phyloP scores from a whole-genome alignment of 2,329 filamentous ascomycete genomes.

The Aspergillus sp. region DNA sequence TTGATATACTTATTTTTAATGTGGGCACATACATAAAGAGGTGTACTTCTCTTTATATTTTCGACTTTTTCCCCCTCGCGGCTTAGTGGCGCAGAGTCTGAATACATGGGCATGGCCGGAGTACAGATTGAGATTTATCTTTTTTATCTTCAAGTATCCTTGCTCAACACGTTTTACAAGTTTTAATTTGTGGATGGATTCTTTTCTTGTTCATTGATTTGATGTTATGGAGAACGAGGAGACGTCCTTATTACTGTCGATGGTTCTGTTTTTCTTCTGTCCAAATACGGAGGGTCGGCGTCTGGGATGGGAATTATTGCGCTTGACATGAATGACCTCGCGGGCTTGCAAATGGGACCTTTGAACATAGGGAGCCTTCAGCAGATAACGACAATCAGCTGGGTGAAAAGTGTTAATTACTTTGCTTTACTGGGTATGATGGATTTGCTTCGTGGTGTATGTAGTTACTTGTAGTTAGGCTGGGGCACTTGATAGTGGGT shows the following conservation, averaged over 20 bases:
- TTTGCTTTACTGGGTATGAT: neutral
- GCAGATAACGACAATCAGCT: slow-evolving; percentile 22
- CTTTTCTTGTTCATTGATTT: slow-evolving; percentile 22
- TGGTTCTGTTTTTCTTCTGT: slow-evolving; percentile 23
- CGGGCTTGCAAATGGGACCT: slow-evolving; percentile 21
- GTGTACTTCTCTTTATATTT: slow-evolving; percentile 24
- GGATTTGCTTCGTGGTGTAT: slow-evolving; percentile 5
- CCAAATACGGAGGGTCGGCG: slow-evolving; percentile 24
- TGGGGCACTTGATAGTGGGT: neutral
- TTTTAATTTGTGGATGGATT: slow-evolving; percentile 14
- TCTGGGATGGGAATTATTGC: slow-evolving; percentile 20
- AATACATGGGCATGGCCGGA: slow-evolving; percentile 20
- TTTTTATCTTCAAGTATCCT: slow-evolving; percentile 11
- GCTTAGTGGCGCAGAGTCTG: slow-evolving; percentile 34
- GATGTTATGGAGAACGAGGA: slow-evolving; percentile 25
- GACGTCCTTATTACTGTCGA: slow-evolving; percentile 22
- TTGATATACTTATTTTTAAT: slow-evolving; percentile 31
- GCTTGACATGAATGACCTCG: slow-evolving; percentile 18
- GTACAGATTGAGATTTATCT: slow-evolving; percentile 21
- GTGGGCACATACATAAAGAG: slow-evolving; percentile 40
- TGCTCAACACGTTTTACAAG: slow-evolving; percentile 11
- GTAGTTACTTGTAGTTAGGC: neutral
- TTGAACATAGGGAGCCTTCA: slow-evolving; percentile 24
- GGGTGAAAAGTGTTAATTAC: slow-evolving; percentile 13
- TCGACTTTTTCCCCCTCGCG: slow-evolving; percentile 27